A percentile compares a stretch with the other conserved stretches of the same genome.
These are phyloP conservation scores for Pseudogymnoascus sp. DNA, from an alignment of 2,329 filamentous ascomycete species.

Conservation along the genomic window DNA sequence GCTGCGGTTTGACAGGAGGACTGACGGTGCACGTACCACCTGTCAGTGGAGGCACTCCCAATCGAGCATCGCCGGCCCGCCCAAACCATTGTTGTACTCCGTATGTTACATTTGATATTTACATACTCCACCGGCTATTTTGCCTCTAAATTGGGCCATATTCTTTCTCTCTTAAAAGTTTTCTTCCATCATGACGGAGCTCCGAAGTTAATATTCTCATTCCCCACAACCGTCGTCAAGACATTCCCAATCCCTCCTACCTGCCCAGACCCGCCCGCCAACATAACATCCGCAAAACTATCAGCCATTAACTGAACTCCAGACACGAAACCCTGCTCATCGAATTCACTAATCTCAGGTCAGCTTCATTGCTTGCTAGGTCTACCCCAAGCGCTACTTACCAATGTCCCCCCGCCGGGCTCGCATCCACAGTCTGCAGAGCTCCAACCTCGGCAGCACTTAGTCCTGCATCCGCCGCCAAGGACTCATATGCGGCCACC, in stretches of 20 bases:
- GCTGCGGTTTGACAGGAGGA: neutral
- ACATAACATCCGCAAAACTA: constrained; percentile 46
- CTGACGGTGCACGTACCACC: neutral
- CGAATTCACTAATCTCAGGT: constrained; percentile 39
- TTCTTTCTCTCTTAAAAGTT: neutral
- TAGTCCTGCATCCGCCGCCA: constrained; percentile 39
- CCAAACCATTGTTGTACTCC: neutral
- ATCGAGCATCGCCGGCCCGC: neutral
- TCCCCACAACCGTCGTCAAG: constrained; percentile 30
- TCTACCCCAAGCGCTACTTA: neutral
- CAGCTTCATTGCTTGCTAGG: neutral
- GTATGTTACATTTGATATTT: neutral
- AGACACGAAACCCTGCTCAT: constrained; percentile 45
- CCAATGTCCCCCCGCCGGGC: constrained; percentile 47
- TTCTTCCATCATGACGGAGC: neutral
- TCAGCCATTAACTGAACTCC: constrained; percentile 51
- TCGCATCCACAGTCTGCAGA: constrained; percentile 51
- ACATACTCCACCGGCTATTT: neutral
- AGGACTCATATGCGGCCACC: constrained; percentile 44
- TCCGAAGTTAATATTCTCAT: constrained; percentile 17
- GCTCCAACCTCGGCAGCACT: constrained; percentile 38
- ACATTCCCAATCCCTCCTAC: constrained; percentile 45
- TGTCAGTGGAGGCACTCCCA: neutral
- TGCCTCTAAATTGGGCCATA: neutral
- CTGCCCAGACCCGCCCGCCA: constrained; percentile 40